A percentile compares a stretch with the other conserved stretches of the same genome.
These are phyloP conservation scores for Phoma sp. DNA, from an alignment of 2,329 filamentous ascomycete genomes.

Conservation along the genomic window DNA sequence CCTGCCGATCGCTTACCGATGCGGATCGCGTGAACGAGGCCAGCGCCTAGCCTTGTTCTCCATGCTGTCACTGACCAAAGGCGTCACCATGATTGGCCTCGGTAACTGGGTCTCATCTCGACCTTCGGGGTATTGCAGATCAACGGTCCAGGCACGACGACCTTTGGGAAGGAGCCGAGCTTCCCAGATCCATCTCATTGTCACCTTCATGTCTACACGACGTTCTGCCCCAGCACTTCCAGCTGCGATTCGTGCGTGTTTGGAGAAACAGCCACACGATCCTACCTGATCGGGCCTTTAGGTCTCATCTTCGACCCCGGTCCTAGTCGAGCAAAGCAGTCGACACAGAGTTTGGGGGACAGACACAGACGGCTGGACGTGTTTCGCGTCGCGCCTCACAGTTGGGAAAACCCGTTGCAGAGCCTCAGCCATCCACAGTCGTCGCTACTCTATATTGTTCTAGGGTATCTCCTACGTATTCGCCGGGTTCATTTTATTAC, in stretches of 20 bases:
- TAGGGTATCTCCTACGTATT: background rate
- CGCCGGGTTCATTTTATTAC: background rate
- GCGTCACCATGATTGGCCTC: slow-evolving; percentile 10
- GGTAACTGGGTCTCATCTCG: slow-evolving; percentile 1
- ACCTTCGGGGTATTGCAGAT: slow-evolving; percentile 9
- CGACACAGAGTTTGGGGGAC: background rate
- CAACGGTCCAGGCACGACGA: slow-evolving; percentile 7
- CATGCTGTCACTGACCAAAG: slow-evolving; percentile 2
- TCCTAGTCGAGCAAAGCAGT: background rate
- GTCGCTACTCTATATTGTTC: background rate
- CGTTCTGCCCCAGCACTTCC: background rate
- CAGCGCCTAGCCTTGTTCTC: background rate
- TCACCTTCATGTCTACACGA: slow-evolving; percentile 1
- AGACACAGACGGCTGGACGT: background rate
- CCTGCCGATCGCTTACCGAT: slow-evolving; percentile 2
- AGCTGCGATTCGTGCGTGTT: background rate
- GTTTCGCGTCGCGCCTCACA: background rate
- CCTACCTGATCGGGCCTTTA: background rate
- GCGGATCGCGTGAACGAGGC: slow-evolving; percentile 5
- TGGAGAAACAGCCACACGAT: background rate
- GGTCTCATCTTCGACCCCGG: background rate
- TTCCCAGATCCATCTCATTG: background rate
- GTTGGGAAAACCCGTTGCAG: background rate
- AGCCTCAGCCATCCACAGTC: background rate
- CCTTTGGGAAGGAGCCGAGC: slow-evolving; percentile 6